Conservation (phyloP, 192 early-diverging fungal genomes). For the Kickxella alabastrina region DNA sequence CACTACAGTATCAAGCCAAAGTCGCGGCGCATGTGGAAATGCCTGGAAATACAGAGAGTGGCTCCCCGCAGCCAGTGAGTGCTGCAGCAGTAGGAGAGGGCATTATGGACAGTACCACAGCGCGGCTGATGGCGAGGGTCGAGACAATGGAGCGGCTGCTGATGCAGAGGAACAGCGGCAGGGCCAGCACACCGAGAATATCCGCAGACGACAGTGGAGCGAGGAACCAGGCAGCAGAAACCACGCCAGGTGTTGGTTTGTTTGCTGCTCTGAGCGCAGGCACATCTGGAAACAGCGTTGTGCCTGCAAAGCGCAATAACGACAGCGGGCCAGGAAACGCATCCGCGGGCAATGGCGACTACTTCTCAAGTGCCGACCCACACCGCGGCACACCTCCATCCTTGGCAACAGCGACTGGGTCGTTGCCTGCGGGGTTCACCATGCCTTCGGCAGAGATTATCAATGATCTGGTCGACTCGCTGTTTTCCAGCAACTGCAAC, state of each 20-base stretch:
- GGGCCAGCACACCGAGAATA: conserved; percentile 22
- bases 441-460: conserved; percentile 19
- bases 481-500: conserved; percentile 17
- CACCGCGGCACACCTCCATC: background rate
- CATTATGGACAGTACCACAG: conserved; percentile 23
- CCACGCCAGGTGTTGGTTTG: background rate
- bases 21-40: conserved; percentile 51
- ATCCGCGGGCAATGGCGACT: background rate
- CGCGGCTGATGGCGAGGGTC: conserved; percentile 43
- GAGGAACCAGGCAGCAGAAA: background rate
- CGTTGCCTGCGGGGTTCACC: too few relatives aligned
- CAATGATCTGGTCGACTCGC: conserved; percentile 34
- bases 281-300: background rate
- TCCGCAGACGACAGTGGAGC: background rate
- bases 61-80: background rate
- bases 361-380: background rate
- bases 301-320: conserved; percentile 4
- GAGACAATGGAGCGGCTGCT: conserved; percentile 51
- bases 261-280: background rate
- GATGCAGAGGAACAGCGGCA: conserved; percentile 40
- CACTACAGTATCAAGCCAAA: conserved; percentile 53
- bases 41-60: conserved; percentile 17
- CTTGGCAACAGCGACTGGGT: too few relatives aligned
- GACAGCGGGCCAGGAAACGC: background rate
- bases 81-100: background rate